A percentile compares a stretch with the other conserved stretches of the same genome.
Conservation (phyloP, 352 stramenopile species). For the Globisporangium paddicum region DNA sequence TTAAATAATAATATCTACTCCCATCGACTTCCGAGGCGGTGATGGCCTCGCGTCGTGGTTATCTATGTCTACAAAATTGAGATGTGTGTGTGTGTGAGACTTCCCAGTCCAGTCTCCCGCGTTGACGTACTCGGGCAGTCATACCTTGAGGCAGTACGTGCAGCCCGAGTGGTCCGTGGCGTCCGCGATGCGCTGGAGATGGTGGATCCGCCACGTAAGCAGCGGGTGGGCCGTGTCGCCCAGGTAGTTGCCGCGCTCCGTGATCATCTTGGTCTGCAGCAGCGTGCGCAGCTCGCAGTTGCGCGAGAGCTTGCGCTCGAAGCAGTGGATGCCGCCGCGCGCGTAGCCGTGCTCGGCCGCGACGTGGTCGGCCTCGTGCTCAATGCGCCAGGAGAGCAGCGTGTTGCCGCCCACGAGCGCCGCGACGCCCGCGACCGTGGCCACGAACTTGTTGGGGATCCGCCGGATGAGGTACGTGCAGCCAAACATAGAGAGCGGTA, state of each 20-base stretch:
- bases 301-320: constrained; percentile 65
- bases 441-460: constrained; percentile 74
- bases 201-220: constrained; percentile 66
- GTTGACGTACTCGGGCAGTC: neutral
- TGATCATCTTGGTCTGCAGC: constrained; percentile 69
- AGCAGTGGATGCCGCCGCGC: constrained; percentile 63
- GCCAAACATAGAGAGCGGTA: constrained; percentile 57
- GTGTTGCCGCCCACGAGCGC: constrained; percentile 50
- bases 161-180: constrained; percentile 10
- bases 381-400: constrained; percentile 71
- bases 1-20: no score
- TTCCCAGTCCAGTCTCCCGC: no score
- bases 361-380: constrained; percentile 77
- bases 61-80: no score
- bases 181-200: constrained; percentile 46
- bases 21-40: no score
- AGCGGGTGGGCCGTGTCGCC: constrained; percentile 73
- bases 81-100: neutral
- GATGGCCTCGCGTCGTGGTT: no score
- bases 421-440: constrained; percentile 36
- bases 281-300: constrained; percentile 68
- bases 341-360: constrained; percentile 64
- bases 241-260: constrained; percentile 74
- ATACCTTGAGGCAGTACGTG: constrained; percentile 14
- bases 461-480: constrained; percentile 50